phyloP scores from a whole-genome alignment of 2,329 filamentous ascomycete genomes.

The Cercospora citrullina region DNA sequence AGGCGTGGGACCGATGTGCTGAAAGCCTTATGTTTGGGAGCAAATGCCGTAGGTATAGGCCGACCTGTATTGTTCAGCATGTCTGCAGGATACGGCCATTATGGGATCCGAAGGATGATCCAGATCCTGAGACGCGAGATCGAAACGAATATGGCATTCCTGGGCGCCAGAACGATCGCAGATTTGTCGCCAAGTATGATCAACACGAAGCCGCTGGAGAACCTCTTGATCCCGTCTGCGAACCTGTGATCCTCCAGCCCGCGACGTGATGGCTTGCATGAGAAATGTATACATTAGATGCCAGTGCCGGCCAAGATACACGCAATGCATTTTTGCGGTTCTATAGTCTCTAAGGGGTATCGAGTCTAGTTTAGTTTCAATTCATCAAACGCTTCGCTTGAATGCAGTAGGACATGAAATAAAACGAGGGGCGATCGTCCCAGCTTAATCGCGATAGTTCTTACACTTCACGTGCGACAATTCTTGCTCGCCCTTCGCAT shows the following conservation, averaged over 20 bases:
- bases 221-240: constrained; percentile 48
- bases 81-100: constrained; percentile 58
- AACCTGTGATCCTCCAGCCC: constrained; percentile 5
- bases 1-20: constrained; percentile 66
- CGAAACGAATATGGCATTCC: constrained; percentile 64
- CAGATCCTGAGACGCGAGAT: constrained; percentile 56
- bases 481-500: constrained; percentile 48
- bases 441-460: constrained; percentile 31
- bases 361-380: neutral
- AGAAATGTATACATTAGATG: neutral
- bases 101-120: constrained; percentile 51
- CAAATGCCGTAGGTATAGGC: constrained; percentile 61
- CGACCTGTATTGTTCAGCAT: constrained; percentile 57
- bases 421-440: neutral
- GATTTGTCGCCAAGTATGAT: constrained; percentile 61
- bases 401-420: constrained; percentile 13
- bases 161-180: constrained; percentile 59
- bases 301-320: neutral
- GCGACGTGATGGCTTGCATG: neutral
- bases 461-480: constrained; percentile 46
- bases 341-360: constrained; percentile 14
- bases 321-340: neutral
- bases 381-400: constrained; percentile 21
- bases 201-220: constrained; percentile 43
- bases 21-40: constrained; percentile 66